phyloP scores from a whole-genome alignment of 73 alveolate genomes.

The Tetrahymena malaccensis region DNA sequence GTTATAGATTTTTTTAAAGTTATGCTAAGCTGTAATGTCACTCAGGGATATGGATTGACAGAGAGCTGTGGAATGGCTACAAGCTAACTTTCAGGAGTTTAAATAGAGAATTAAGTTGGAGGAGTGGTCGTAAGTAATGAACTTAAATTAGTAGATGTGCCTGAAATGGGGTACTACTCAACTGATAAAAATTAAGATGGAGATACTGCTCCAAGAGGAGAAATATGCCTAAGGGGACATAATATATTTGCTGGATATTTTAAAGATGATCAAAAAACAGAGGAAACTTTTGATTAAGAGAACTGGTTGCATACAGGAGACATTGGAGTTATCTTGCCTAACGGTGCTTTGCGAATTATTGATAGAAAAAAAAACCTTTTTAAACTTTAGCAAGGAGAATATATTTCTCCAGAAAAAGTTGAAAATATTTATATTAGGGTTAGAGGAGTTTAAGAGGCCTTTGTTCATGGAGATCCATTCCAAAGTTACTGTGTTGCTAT shows the following conservation, averaged over 20 bases:
- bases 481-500: conserved; percentile 58
- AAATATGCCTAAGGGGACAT: conserved; percentile 87
- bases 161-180: conserved; percentile 76
- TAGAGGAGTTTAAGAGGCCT: conserved; percentile 61
- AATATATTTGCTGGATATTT: conserved; percentile 69
- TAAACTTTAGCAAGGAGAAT: conserved; percentile 93
- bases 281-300: conserved; percentile 71
- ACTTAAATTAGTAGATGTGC: conserved; percentile 82
- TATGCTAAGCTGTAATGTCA: conserved; percentile 54
- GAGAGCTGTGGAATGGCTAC: conserved; percentile 73
- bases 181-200: conserved; percentile 53
- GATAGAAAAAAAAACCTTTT: conserved; percentile 96
- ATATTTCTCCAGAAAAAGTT: conserved; percentile 94
- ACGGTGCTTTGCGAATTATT: conserved; percentile 82
- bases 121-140: conserved; percentile 71
- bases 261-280: conserved; percentile 57
- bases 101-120: conserved; percentile 78
- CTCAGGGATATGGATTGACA: conserved; percentile 91
- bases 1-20: conserved; percentile 67
- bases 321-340: conserved; percentile 66
- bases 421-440: conserved; percentile 69
- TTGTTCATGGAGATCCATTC: conserved; percentile 86
- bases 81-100: conserved; percentile 48
- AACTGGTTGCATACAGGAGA: conserved; percentile 93
- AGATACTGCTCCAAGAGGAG: conserved; percentile 82